Conservation (phyloP, 129 eudicot genomes). For the Centaurea solstitialis region DNA sequence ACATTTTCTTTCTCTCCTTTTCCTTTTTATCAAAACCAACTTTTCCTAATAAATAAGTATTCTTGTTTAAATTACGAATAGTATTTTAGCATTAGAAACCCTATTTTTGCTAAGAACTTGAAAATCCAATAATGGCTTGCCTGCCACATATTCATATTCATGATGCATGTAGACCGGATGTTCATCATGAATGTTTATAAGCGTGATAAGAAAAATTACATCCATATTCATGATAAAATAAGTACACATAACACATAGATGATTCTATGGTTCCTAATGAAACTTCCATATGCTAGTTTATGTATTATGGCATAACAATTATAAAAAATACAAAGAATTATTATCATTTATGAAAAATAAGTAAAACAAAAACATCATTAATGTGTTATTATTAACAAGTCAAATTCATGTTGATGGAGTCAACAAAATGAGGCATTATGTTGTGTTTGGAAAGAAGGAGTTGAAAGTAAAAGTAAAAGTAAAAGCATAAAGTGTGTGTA, state of each 20-base stretch:
- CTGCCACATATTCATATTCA: background rate
- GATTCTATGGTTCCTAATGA: background rate
- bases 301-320: background rate
- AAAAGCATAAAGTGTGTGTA: constrained; percentile 3
- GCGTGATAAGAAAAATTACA: too few relatives aligned
- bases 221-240: background rate
- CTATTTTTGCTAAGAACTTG: too few relatives aligned
- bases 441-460: constrained; percentile 9
- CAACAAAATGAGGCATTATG: constrained; percentile 17
- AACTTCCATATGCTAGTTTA: background rate
- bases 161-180: too few relatives aligned
- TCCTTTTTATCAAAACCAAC: background rate
- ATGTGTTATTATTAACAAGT: background rate
- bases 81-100: background rate
- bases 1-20: background rate
- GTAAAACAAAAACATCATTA: background rate
- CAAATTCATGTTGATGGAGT: background rate
- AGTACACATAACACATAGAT: too few relatives aligned
- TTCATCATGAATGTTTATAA: too few relatives aligned
- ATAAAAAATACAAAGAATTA: too few relatives aligned
- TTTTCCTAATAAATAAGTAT: background rate
- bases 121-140: too few relatives aligned
- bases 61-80: background rate
- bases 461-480: constrained; percentile 26
- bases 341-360: too few relatives aligned